A percentile compares a stretch with the other conserved stretches of the same genome.
Evolutionary conservation across 2,329 filamentous ascomycete genomes (phyloP).

Genomic region (Trichoderma semiorbis): DNA sequence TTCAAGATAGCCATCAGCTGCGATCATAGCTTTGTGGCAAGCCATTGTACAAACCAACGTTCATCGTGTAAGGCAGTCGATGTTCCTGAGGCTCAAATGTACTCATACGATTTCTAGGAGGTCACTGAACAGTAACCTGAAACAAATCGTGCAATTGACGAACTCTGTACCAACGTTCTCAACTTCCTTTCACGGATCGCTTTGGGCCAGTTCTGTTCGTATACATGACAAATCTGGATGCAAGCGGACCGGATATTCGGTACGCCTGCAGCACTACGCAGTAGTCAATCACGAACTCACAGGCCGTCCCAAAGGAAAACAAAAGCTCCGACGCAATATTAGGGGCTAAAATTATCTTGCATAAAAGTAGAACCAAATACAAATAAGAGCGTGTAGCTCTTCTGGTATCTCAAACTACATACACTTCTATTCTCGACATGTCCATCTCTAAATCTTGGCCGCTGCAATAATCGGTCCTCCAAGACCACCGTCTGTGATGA

Average conservation of each 20-base stretch:
- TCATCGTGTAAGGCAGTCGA: neutral
- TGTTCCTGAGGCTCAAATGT: neutral
- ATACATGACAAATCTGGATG: neutral
- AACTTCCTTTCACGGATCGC: neutral
- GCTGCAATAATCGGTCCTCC: slow-evolving; percentile 10
- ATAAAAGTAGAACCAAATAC: neutral
- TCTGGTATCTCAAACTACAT: slow-evolving; percentile 3
- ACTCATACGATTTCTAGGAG: neutral
- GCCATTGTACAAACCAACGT: neutral
- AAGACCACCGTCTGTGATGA: slow-evolving; percentile 5
- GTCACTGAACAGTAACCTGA: neutral
- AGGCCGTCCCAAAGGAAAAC: neutral
- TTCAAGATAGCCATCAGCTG: neutral
- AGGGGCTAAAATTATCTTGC: neutral
- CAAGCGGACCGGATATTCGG: neutral
- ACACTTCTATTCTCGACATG: neutral
- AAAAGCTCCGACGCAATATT: neutral
- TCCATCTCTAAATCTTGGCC: neutral
- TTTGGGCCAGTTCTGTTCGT: neutral
- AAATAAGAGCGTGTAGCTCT: neutral
- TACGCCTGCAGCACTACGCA: neutral
- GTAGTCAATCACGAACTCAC: neutral
- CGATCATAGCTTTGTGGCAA: neutral
- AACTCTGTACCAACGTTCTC: neutral
- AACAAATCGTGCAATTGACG: neutral